A percentile compares a stretch with the other conserved stretches of the same genome.
These are phyloP conservation scores for Triadica sebifera DNA, from an alignment of 345 rosid species.

Conservation along the genomic window DNA sequence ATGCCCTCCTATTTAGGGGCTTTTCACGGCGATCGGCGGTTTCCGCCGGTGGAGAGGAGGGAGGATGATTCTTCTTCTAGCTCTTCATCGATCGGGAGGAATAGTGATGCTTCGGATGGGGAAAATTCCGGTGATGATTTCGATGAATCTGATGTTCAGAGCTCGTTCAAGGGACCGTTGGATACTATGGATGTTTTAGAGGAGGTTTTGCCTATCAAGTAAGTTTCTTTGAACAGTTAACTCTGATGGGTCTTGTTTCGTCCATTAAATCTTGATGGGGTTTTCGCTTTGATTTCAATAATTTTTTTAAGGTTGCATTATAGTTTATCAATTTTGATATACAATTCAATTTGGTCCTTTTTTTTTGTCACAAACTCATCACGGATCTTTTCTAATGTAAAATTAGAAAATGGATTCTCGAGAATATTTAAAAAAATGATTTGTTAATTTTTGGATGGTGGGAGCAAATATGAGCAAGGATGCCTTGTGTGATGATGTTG, in stretches of 20 bases:
- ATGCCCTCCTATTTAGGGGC: background rate
- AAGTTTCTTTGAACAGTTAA: background rate
- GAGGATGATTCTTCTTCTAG: slow-evolving; percentile 3
- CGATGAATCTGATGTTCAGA: slow-evolving; percentile 31
- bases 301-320: background rate
- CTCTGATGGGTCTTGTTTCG: background rate
- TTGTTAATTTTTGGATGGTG: too few relatives aligned
- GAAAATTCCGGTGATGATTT: slow-evolving; percentile 21
- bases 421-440: too few relatives aligned
- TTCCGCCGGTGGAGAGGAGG: slow-evolving; percentile 2
- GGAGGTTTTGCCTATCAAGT: slow-evolving; percentile 40
- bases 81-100: slow-evolving; percentile 14
- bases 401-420: too few relatives aligned
- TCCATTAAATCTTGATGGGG: background rate
- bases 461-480: too few relatives aligned
- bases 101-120: slow-evolving; percentile 24
- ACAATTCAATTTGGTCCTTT: background rate
- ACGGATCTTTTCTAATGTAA: background rate
- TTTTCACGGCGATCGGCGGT: background rate
- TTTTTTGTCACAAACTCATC: too few relatives aligned
- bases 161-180: slow-evolving; percentile 39
- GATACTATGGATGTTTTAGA: slow-evolving; percentile 38
- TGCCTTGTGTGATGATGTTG: too few relatives aligned
- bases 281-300: background rate
- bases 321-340: too few relatives aligned